Evolutionary conservation across 106 monocot genomes (phyloP), one percentile per base, ranked within the genome.

Genomic region (Dioscorea dumetorum): DNA sequence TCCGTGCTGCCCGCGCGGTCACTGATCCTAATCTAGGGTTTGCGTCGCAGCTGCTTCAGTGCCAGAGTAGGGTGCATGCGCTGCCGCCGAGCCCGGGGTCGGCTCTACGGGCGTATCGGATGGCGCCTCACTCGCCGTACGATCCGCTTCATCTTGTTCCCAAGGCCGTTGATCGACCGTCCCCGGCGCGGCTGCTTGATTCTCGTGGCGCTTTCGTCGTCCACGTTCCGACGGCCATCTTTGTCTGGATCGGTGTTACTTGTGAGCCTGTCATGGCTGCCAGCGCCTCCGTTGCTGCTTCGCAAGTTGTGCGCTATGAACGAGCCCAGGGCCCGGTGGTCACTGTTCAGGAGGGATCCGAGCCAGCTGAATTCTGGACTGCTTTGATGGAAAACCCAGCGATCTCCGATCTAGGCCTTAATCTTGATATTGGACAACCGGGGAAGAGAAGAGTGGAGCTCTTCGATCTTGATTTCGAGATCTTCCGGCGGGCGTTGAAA

Each of bases 21-120:
- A 69, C 81, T 10, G 89, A 93, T 63, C 93, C 93, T 24, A 93
- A 93, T 67, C 69, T 89, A 3, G 93, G 93, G 14, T 93, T 93
- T 57, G 81, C 93, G 17, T 81, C 76, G 16, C 93, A 93, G 78
- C 81, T 93, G 1, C 81, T 89, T 13, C 80, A 79, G 59, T 78
- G 85, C 67, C 93, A 89, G 77, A 51, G 51, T 4, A 64, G 88
- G 22, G 56, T 78, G 20, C 63, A 67, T 32, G 58, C 74, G 32
- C 48, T 61, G 19, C 74, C 76, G 0, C 70, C 77, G 33, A 35
- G 79, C 50, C 72, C 76, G 12, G 72, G 70, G 11, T 74, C 70
- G 11, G 22, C 57, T 3, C 48, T 49, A 24, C 72, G 82, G 2
- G 67, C 73, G 48, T 79, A 83, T 31, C 68, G 87, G 21, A 69